Evolutionary conservation across 2,329 filamentous ascomycete species (phyloP), one percentile per base, ranked within the genome.

Genomic region (Stagonosporopsis rhizophila): DNA sequence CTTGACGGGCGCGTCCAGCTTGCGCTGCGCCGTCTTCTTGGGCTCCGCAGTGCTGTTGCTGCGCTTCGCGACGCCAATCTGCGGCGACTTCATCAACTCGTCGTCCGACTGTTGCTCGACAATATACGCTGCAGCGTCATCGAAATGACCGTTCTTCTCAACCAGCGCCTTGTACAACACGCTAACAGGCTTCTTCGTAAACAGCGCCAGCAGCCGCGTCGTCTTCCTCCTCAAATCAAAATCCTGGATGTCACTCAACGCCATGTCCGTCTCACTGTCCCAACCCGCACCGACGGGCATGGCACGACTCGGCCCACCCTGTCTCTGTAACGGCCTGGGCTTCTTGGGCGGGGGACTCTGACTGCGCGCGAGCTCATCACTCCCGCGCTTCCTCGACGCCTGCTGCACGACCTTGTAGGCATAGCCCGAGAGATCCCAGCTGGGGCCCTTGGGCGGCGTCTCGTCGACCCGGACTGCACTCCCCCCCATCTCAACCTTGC

Each of bases 21-120:
- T 78, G 60, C 84, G 82, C 71, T 83, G 83, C 41, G 81, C 82
- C n/a, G 77, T 76, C 48, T 78, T 75, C 64, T 83, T 84, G 53
- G 68, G 69, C 61, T 61, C 55, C 2, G 59, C 57, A 14, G 40
- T 44, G 27, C 58, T 59, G 8, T 60, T 56, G 32, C 50, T 65
- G 23, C 54, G 56, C 39, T 58, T 58, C 5, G 58, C 60, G 1
- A 68, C 55, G 17, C 64, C 72, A 53, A 71, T 62, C 63, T 58
- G 47, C 14, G 67, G 66, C 22, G 64, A 66, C 15, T 71, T 65
- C 11, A 66, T 58, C 23, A 69, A 53, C 57, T 81, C 71, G 62
- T 82, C 67, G 27, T 70, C 69, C 1, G 68, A 72, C 4, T 67
- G 56, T 12, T 71, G 58, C 1, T 64, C 60, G 2, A 52, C 47